phyloP scores from a whole-genome alignment of 768 basidiomycete genomes.

The Serendipita vermifera region DNA sequence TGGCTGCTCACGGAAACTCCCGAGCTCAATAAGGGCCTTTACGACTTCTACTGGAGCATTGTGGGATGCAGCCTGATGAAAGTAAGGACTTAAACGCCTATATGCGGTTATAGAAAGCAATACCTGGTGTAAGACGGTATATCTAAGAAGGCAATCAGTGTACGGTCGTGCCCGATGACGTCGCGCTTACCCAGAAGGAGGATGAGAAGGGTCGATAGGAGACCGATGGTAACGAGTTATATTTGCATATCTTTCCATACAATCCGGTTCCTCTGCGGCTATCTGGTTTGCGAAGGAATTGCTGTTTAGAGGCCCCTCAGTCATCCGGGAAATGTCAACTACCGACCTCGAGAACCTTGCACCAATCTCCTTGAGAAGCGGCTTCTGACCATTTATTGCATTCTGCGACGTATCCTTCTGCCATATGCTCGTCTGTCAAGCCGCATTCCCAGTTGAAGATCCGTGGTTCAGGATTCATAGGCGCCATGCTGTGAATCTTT shows the following conservation, averaged over 20 bases:
- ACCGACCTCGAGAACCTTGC: background rate
- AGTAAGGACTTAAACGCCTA: background rate
- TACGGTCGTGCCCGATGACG: background rate
- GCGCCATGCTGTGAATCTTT: background rate
- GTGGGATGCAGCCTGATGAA: background rate
- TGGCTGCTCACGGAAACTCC: background rate
- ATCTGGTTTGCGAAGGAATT: background rate
- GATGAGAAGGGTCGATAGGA: background rate
- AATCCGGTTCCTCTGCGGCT: background rate
- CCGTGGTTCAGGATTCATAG: background rate
- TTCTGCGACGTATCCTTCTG: background rate
- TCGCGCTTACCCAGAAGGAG: background rate
- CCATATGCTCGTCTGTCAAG: background rate
- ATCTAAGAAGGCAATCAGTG: background rate
- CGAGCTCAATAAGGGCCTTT: background rate
- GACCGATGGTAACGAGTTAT: background rate
- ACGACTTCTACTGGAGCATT: background rate
- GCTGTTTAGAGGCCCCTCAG: background rate
- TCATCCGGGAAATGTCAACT: background rate
- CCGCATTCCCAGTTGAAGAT: background rate
- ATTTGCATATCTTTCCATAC: slow-evolving; percentile 8
- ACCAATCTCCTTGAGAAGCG: background rate
- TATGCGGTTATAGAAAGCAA: background rate
- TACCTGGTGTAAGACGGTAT: slow-evolving; percentile 5
- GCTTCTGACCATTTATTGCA: background rate